Base-by-base conservation (phyloP, 768 basidiomycete species). In the Lactarius sanguifluus region DNA sequence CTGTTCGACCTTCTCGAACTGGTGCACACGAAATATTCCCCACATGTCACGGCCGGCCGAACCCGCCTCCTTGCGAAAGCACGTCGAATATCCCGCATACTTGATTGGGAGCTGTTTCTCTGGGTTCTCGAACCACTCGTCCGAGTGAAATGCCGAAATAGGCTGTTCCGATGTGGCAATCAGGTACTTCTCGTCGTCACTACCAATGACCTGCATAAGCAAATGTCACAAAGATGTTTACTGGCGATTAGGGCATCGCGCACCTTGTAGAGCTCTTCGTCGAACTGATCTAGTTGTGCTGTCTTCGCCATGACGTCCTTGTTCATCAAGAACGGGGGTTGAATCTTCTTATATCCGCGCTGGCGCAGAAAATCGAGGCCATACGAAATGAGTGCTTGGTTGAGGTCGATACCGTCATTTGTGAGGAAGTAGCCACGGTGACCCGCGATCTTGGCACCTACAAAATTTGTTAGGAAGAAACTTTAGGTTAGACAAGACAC, bases 1-100 rank as follows among this genome's bases (percentile, higher is more conserved):
- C 81, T 98, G 88, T 76, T 99, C 97, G 61, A 99, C 85, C 81
- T 99, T 99, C 80, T 99, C 97, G 71, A 99, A 99, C 78, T 99
- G 97, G 75, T 99, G 97, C 62, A 99, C 96, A 28, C 97, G 92
- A 88, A 99, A 99, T 78, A 98, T 98, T 64, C 97, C 97, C 95
- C 97, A 98, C 83, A 96, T 98, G 72, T 99, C 97, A 63, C 94
- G 90, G 4, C 97, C 97, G 9, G 94, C 94, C 3, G 94, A 91
- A 40, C 97, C 97, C 2, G 97, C 97, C 80, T 99, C 97, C 79
- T 98, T 98, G 34, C 97, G 89, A 89, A 99, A 99, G 77, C 96
- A 98, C 18, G 96, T 98, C 73, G 89, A 92, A 76, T 89, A 92
- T 25, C 91, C 90, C 0, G 91, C 91, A 73, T 91, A 97, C 79